Conservation (phyloP, 2,329 filamentous ascomycete genomes). For the Diplodia corticola region DNA sequence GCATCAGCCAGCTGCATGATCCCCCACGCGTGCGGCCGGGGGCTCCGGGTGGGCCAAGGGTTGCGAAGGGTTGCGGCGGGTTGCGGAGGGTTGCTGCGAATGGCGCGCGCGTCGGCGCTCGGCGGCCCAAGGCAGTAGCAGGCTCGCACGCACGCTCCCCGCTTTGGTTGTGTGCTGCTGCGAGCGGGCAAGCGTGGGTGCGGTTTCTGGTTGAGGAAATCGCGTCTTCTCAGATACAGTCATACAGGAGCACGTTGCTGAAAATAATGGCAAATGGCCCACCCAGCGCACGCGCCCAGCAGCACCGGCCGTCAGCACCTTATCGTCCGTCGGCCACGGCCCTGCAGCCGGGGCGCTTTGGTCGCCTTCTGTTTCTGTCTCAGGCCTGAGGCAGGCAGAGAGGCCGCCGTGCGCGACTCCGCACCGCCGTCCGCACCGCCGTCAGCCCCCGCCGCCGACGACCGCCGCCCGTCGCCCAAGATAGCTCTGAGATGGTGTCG, state of each 20-base stretch:
- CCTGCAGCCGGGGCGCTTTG: constrained; percentile 2
- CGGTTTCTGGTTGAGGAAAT: not conserved
- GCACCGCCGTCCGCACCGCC: too few species aligned
- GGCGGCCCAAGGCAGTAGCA: not conserved
- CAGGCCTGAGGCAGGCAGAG: not conserved
- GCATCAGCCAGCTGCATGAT: constrained; percentile 16
- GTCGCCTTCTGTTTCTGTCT: constrained; percentile 4
- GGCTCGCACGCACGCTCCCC: not conserved
- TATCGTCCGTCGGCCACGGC: constrained; percentile 15
- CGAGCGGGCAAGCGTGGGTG: not conserved
- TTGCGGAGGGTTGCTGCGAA: too few species aligned
- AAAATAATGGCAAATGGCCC: constrained; percentile 23
- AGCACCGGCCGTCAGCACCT: constrained; percentile 19
- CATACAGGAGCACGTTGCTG: constrained; percentile 18
- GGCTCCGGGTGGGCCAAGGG: not conserved
- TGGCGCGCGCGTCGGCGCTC: not conserved
- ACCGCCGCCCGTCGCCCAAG: constrained; percentile 6
- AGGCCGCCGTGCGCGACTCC: not conserved
- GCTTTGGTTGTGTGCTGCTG: not conserved
- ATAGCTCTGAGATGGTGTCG: constrained; percentile 3
- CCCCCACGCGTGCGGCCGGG: constrained; percentile 9
- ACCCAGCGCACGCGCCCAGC: constrained; percentile 7
- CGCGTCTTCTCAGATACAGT: constrained; percentile 20
- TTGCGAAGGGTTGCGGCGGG: too few species aligned
- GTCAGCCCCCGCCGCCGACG: constrained; percentile 8